Evolutionary conservation across 495 filamentous ascomycete genomes (phyloP), one percentile per base, ranked within the genome.

Genomic region (Letharia columbiana): DNA sequence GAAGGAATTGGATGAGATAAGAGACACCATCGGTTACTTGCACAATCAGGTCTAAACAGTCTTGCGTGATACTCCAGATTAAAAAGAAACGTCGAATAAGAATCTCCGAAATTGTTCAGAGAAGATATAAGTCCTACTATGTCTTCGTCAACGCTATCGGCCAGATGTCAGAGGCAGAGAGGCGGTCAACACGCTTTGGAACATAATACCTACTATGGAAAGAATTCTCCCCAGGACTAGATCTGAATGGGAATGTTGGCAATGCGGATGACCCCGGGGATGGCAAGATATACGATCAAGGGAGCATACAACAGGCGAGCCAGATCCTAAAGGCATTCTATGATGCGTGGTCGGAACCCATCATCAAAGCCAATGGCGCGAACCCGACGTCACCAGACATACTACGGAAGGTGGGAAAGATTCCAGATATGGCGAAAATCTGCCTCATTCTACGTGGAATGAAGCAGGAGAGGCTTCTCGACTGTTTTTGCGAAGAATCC

Each of bases 221-320:
- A 17, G 13, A 67, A 5, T 17, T 67, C 15, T 60, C 65, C 37
- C 17, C 12, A 12, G 11, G 39, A 11, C 13, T 28, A 56, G 65
- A 63, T 33, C 39, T 67, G 15, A 59, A 66, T 39, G 63, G 44
- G 4, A 66, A 69, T n/a, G 40, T 60, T 59, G 63, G 63, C 1
- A 66, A 62, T 41, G 20, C 60, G 12, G 45, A 66, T 33, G 63
- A 69, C 17, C 67, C 57, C 17, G 67, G 67, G 15, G 67, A 69
- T 52, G 67, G 67, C 20, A 40, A 49, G 28, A 23, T 66, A 13
- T 69, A 66, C 33, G 42, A 61, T 31, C 10, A 59, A n/a, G 52
- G 42, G 17, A 35, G 59, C 37, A 18, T 69, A 3, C 23, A 42
- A 9, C 45, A 62, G 45, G 59, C 41, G 9, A 45, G 41, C n/a